Evolutionary conservation across 2,329 filamentous ascomycete genomes (phyloP), one percentile per base, ranked within the genome.

Genomic region (Passalora sequoiae): DNA sequence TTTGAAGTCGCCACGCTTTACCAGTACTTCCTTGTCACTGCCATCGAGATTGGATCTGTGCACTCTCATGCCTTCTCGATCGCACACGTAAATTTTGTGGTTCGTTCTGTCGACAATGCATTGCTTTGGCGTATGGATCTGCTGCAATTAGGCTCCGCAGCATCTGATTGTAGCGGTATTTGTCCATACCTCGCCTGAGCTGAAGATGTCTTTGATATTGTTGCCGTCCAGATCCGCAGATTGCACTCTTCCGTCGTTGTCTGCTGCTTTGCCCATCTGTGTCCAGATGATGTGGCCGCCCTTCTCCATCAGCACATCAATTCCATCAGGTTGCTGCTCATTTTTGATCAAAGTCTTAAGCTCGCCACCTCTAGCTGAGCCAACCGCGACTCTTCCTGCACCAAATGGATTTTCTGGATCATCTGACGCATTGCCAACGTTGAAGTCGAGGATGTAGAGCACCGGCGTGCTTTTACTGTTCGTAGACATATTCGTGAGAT

Each of bases 41-140:
- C 67, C 67, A 22, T 69, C 66, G 9, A 59, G 55, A 20, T 64
- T 58, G 42, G 56, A 63, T 12, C 67, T 60, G 33, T 57, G 49
- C 4, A 70, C 59, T n/a, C 64, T 42, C n/a, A 60, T 47, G 4
- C 66, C 70, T 49, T 72, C 70, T 2, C 70, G 66, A 49, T 73
- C 70, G 43, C 62, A 69, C 47, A 66, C 66, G 49, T 71, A 72
- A 4, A 71, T 21, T n/a, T 66, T 56, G 19, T 57, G 22, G 6
- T 55, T 47, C 1, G 37, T 28, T 3, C 55, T 37, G 12, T 66
- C 62, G 17, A 67, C 40, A 3, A 56, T 32, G 9, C 71, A 31
- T 32, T 73, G 70, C 40, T 73, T 73, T 0, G 69, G 69, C 0
- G 78, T 81, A 55, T 78, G 68, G 1, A 74, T 31, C 29, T 31